Evolutionary conservation across 129 eudicot species (phyloP).

Genomic region (Dittrichia graveolens): DNA sequence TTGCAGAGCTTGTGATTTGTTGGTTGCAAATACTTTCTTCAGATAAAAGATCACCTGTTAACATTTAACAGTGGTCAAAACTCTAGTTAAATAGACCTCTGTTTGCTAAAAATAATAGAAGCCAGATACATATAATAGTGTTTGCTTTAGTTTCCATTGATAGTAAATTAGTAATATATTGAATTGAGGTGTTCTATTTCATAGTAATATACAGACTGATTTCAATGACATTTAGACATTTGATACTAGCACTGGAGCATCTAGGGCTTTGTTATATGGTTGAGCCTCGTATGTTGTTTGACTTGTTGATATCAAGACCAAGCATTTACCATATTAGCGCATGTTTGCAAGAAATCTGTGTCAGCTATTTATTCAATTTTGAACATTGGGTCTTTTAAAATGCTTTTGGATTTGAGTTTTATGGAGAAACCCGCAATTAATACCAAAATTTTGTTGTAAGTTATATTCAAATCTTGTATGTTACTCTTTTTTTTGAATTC

Average conservation of each 20-base stretch:
- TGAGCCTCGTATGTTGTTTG: neutral
- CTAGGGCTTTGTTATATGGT: neutral
- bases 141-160: no score
- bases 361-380: neutral
- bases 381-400: slow-evolving; percentile 8
- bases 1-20: slow-evolving; percentile 13
- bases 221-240: no score
- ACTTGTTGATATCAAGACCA: neutral
- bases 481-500: neutral
- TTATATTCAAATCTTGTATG: slow-evolving; percentile 9
- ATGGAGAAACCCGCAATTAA: slow-evolving; percentile 11
- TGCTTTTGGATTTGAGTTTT: neutral
- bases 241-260: no score
- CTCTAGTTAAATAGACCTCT: no score
- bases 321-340: neutral
- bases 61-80: no score
- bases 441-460: neutral
- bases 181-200: no score
- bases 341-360: slow-evolving; percentile 3
- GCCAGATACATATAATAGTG: no score
- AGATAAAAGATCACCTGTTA: no score
- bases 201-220: no score
- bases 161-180: no score
- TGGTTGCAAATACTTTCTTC: neutral
- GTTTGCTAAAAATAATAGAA: no score